Base-by-base conservation (phyloP, 2,329 filamentous ascomycete genomes). In the Ophiostoma sp. region DNA sequence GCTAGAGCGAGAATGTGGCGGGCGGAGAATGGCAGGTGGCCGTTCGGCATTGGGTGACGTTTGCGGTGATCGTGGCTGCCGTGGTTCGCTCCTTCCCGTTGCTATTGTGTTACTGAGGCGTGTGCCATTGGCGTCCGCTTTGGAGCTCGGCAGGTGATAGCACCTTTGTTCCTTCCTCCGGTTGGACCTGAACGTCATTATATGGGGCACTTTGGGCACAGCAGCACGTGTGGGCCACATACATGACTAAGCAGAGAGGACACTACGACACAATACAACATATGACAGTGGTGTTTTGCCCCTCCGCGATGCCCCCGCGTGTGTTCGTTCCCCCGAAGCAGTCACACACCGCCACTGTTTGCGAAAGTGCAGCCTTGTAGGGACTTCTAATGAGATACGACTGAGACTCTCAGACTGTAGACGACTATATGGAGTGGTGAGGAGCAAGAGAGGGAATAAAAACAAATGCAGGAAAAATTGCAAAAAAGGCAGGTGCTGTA, bases 41-140 rank as follows among this genome's bases (percentile, higher is more conserved):
- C 2, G 42, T 45, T 45, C 2, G 16, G 45, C 11, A 14, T 12
- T 55, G 12, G 11, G 16, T 11, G 38, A 47, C 44, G 65, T 42
- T 47, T 65, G 52, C 42, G 42, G 47, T 16, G 27, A 27, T 27
- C 27, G 27, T 27, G 27, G 27, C 27, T 62, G 27, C 41, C 36
- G 14, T 42, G 36, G 63, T n/a, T 36, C 49, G 36, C 58, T 52
- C 40, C 55, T 67, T 55, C 18, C 27, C 27, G 58, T 60, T 64
- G 47, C 52, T 36, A 47, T 66, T 55, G 40, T 60, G 66, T 40
- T 38, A n/a, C 64, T 42, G 52, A 47, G 41, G 44, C 42, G 14
- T 42, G 64, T 27, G 27, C 52, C 52, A 63, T 42, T 55, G 27
- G 18, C 41, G 42, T 8, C 63, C 52, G 49, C 49, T 38, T 66